These are phyloP conservation scores for Annona squamosa DNA, from an alignment of 164 flowering plant species.

Conservation along the genomic window DNA sequence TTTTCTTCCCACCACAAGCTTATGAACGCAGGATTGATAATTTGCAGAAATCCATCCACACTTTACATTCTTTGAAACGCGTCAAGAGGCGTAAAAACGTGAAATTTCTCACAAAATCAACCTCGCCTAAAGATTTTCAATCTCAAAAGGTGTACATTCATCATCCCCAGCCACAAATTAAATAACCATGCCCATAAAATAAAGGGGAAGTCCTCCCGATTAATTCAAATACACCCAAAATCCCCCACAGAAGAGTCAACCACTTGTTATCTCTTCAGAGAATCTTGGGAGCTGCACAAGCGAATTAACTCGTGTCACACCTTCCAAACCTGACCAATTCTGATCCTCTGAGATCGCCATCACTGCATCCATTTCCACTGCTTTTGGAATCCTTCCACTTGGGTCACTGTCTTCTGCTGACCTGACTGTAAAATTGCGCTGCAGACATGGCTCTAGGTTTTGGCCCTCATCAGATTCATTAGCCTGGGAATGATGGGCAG, in stretches of 20 bases:
- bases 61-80: not conserved
- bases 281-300: slow-evolving; percentile 91
- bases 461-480: slow-evolving; percentile 70
- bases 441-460: slow-evolving; percentile 58
- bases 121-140: not conserved
- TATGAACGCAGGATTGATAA: too few species aligned
- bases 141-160: not conserved
- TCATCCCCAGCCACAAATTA: not conserved
- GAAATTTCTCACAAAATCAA: not conserved
- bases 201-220: not conserved
- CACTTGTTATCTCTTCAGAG: slow-evolving; percentile 52
- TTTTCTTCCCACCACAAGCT: too few species aligned
- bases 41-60: not conserved
- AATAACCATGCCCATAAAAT: not conserved
- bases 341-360: slow-evolving; percentile 44
- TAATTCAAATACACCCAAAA: not conserved
- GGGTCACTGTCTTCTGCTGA: slow-evolving; percentile 45
- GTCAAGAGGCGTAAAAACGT: not conserved
- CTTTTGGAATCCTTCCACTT: slow-evolving; percentile 20
- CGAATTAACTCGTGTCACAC: slow-evolving; percentile 82
- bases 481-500: slow-evolving; percentile 57
- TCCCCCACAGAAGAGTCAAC: slow-evolving; percentile 18
- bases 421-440: slow-evolving; percentile 65
- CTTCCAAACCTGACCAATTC: slow-evolving; percentile 86
- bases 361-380: slow-evolving; percentile 28